These are phyloP conservation scores for Phytophthora meadii DNA, from an alignment of 352 stramenopile genomes.

Conservation along the genomic window DNA sequence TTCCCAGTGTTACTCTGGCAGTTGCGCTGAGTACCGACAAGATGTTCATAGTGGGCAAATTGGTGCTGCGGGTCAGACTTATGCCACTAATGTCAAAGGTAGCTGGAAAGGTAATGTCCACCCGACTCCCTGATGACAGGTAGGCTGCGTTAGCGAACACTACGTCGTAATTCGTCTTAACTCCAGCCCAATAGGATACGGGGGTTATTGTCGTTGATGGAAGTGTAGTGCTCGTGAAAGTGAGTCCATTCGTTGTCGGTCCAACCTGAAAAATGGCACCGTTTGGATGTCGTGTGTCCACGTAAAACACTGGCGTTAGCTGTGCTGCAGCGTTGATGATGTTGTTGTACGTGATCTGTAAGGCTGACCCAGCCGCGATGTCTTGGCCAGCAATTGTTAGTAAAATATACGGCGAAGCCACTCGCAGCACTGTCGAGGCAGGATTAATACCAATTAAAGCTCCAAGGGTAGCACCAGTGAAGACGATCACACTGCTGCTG, in stretches of 20 bases:
- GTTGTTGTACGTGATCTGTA: conserved; percentile 50
- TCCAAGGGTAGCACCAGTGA: conserved; percentile 30
- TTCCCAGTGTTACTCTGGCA: conserved; percentile 41
- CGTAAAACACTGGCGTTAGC: conserved; percentile 35
- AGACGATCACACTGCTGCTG: conserved; percentile 44
- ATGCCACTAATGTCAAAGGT: conserved; percentile 44
- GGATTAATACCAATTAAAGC: conserved; percentile 30
- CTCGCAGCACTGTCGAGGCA: conserved; percentile 38
- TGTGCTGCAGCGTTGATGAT: conserved; percentile 67
- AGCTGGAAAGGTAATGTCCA: conserved; percentile 55
- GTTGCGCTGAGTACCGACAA: conserved; percentile 23
- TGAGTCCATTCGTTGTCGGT: conserved; percentile 22
- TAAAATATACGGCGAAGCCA: conserved; percentile 41
- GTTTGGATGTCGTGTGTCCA: conserved; percentile 51
- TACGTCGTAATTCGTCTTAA: conserved; percentile 46
- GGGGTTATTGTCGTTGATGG: conserved; percentile 46
- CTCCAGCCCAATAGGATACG: conserved; percentile 50
- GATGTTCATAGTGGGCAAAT: conserved; percentile 45
- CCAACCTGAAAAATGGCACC: conserved; percentile 51
- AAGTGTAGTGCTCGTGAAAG: conserved; percentile 38
- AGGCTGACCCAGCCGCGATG: conserved; percentile 22
- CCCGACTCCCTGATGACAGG: conserved; percentile 38
- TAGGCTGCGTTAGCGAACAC: conserved; percentile 59
- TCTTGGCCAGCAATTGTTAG: conserved; percentile 46
- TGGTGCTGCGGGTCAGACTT: conserved; percentile 30